Evolutionary conservation across 805 yeast species (phyloP), one percentile per base, ranked within the genome.

Genomic region (Starmerella apicola): DNA sequence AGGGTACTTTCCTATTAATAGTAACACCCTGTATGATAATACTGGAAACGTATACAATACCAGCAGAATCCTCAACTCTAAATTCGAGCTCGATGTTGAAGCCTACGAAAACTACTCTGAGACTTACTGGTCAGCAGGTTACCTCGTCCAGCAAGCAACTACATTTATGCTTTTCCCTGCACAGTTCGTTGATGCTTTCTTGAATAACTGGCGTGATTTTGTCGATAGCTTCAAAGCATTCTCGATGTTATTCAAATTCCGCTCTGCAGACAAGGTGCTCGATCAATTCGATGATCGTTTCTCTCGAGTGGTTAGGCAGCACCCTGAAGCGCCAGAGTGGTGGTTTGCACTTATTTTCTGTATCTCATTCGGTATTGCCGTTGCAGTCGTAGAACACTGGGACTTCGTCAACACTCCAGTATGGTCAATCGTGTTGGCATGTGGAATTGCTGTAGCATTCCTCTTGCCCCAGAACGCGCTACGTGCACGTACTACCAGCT

Each of bases 51-150:
- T 60, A 0, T 76, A 63, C 53, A 59, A 67, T 17, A 71, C 75
- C 32, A 62, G 64, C 16, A 54, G 65, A 38, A 64, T 76, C 16
- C 52, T 76, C 31, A 30, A 43, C 18, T 57, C 68, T 37, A 58
- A 39, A 75, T 5, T 15, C 27, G 50, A 60, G n/a, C 37, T 77
- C 45, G 63, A 70, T 51, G 57, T 59, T 37, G 58, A 56, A 7
- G 72, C 63, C 5, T 78, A 77, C 57, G 56, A 70, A 50, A 55
- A 58, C 5, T 78, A 78, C 59, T 77, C 83, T 1, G 80, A 81
- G 8, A 83, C 84, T 6, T 77, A 68, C 56, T 75, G 73, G 51
- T 54, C 73, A 22, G 81, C 83, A 5, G 81, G 76, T 2, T 72
- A 72, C 54, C 55, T 75, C 44, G 71, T 76, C 9, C 55, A 65